Evolutionary conservation across 176 grass and related monocot species (phyloP).

Genomic region (Miscanthus lutarioriparius): DNA sequence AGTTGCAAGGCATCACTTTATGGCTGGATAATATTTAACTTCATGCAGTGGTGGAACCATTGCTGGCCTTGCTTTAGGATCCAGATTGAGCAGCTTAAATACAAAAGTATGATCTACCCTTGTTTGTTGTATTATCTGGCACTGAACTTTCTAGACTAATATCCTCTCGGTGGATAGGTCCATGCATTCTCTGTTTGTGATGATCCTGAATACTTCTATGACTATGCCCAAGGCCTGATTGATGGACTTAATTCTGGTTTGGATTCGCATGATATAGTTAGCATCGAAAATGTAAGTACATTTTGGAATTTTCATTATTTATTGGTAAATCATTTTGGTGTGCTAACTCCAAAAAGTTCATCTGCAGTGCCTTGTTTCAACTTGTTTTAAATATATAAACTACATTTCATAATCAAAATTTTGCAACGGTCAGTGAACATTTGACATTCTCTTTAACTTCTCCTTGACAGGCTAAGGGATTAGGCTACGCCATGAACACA

Average conservation of each 20-base stretch:
- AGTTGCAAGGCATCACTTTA: not conserved
- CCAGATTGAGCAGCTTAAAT: slow-evolving; percentile 82
- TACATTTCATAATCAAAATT: not conserved
- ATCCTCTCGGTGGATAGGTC: slow-evolving; percentile 57
- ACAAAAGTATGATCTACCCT: slow-evolving; percentile 65
- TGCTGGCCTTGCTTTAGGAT: slow-evolving; percentile 87
- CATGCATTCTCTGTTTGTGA: slow-evolving; percentile 96
- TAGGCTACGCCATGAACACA: slow-evolving; percentile 98
- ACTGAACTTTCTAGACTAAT: slow-evolving; percentile 43
- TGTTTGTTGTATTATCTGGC: slow-evolving; percentile 8
- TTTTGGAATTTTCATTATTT: not conserved
- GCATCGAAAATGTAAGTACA: slow-evolving; percentile 70
- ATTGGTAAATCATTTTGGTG: slow-evolving; percentile 7
- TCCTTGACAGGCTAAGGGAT: slow-evolving; percentile 74
- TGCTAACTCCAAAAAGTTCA: not conserved
- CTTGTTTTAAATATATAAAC: not conserved
- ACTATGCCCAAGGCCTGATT: slow-evolving; percentile 85
- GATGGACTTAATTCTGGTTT: slow-evolving; percentile 81
- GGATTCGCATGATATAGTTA: slow-evolving; percentile 81
- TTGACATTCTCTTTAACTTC: slow-evolving; percentile 25
- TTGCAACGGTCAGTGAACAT: not conserved
- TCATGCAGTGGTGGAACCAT: slow-evolving; percentile 93
- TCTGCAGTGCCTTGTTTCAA: not conserved
- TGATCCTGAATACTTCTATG: slow-evolving; percentile 86
- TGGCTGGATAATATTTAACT: slow-evolving; percentile 23